phyloP scores from a whole-genome alignment of 1,284 basidiomycete genomes.

The Ustilago shanxiensis region DNA sequence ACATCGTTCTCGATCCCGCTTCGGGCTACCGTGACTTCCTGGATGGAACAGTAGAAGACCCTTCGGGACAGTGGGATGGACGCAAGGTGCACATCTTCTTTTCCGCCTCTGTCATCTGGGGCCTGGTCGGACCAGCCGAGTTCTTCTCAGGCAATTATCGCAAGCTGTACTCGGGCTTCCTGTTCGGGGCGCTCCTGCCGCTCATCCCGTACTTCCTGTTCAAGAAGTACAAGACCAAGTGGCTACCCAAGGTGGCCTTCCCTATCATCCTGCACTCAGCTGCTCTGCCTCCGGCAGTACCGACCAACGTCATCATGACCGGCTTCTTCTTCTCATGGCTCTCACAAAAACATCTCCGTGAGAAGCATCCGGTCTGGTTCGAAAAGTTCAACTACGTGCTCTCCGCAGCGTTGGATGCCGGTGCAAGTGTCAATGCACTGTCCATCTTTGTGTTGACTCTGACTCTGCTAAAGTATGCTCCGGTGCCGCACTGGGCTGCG shows the following conservation, averaged over 20 bases:
- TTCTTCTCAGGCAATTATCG: conserved; percentile 73
- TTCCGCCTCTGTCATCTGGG: conserved; percentile 72
- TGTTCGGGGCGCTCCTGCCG: conserved; percentile 71
- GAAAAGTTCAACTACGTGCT: conserved; percentile 66
- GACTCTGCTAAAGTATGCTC: conserved; percentile 59
- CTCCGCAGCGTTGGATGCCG: conserved; percentile 73
- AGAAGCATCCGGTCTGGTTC: conserved; percentile 66
- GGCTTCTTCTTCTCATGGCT: conserved; percentile 71
- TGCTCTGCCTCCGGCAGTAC: conserved; percentile 67
- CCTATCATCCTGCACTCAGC: conserved; percentile 73
- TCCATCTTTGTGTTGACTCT: conserved; percentile 71
- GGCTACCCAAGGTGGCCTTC: conserved; percentile 71
- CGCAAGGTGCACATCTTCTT: conserved; percentile 69
- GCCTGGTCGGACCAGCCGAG: conserved; percentile 71
- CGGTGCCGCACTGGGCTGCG: conserved; percentile 54
- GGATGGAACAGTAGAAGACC: conserved; percentile 71
- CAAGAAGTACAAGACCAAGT: conserved; percentile 65
- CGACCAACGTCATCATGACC: conserved; percentile 73
- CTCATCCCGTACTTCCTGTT: conserved; percentile 71
- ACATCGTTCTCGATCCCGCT: conserved; percentile 69
- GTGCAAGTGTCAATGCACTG: conserved; percentile 71
- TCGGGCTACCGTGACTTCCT: conserved; percentile 68
- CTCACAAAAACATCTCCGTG: conserved; percentile 70
- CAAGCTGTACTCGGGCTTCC: conserved; percentile 71
- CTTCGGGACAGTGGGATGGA: conserved; percentile 71